Base-by-base conservation (phyloP, 306 rosid species). In the Cicer cuneatum region DNA sequence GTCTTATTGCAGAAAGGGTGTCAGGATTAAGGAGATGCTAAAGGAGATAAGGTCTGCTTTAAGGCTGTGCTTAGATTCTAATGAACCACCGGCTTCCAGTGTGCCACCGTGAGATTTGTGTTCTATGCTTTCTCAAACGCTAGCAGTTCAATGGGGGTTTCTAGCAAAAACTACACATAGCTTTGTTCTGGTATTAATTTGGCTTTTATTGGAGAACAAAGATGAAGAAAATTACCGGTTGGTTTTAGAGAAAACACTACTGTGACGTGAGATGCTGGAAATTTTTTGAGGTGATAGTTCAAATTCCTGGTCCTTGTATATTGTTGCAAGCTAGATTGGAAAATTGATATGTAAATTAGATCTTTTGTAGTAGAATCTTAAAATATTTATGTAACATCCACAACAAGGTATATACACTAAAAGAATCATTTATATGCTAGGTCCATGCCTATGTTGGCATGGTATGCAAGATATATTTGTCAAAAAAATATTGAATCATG, bases 1-100 rank as follows among this genome's bases (percentile, higher is more conserved):
- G 70, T 41, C 43, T 65, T 85, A 76, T 83, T 78, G 79, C 90
- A 92, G 99, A 90, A 92, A 87, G 86, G 90, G 92, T 62, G 85
- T 89, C 46, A 82, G 29, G 74, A 61, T 86, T 47, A 81, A 73
- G 15, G 95, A 89, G 75, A 81, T 95, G 93, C 73, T 95, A 78
- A 84, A 89, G 79, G 97, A 85, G 76, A 95, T 95, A 80, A 86
- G 99, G 68, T 84, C 82, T 1, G 95, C 88, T 37, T 80, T 94
- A 74, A 87, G 86, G 89, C 83, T 81, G 79, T 92, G 93, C 80
- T 76, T 76, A 39, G 86, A 85, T 76, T 72, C 85, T 33, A 61
- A 63, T 46, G 81, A 81, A 73, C 47, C 60, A 16, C 54, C 29
- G 67, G 71, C 72, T 52, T 81, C 7, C 9, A 76, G 77, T 66